Evolutionary conservation across 192 early-diverging fungal species (phyloP), one percentile per base, ranked within the genome.

Genomic region (Entophlyctis luteolus): DNA sequence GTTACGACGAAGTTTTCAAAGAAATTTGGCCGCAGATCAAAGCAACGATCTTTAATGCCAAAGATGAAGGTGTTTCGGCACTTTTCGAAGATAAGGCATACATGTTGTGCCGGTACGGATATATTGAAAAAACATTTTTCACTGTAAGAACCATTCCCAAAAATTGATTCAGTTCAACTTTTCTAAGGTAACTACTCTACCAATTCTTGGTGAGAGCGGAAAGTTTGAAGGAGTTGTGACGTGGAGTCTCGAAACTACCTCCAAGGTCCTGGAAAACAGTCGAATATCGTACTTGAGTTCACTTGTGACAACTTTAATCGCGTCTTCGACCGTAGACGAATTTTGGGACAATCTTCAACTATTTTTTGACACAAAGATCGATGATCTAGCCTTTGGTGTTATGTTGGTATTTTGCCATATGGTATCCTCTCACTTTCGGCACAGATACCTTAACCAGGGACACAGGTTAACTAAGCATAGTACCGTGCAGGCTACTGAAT

Each of bases 91-190:
- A 73, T 27, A 52, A 66, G 23, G 35, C 65, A 16, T 65, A 70
- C 35, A 70, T 53, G 14, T 66, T 77, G 60, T 50, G 27, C 4
- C 66, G 75, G n/a, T 55, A 66, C 12, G 75, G 75, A 27, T 77
- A 55, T 42, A 22, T 56, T 3, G 75, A 77, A 34, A 60, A 65
- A 32, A 52, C 54, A 1, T 77, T 73, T 46, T 59, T 60, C 53
- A 77, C 71, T 4, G 65, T 67, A 37, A 32, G 65, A 22, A 27
- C 8, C 49, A 52, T 52, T 20, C 8, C 20, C 6, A 48, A 45
- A 8, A 42, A 16, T 49, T 52, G 20, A 4, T 62, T 18, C 49
- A 6, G 6, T 18, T 25, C 55, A 32, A 5, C 8, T 32, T 5
- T 31, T 66, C 8, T 35, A 18, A 42, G 42, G 62, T 35, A n/a